A percentile compares a stretch with the other conserved stretches of the same genome.
phyloP scores from a whole-genome alignment of 805 yeast genomes.

The Barnettozyma botsteinii region DNA sequence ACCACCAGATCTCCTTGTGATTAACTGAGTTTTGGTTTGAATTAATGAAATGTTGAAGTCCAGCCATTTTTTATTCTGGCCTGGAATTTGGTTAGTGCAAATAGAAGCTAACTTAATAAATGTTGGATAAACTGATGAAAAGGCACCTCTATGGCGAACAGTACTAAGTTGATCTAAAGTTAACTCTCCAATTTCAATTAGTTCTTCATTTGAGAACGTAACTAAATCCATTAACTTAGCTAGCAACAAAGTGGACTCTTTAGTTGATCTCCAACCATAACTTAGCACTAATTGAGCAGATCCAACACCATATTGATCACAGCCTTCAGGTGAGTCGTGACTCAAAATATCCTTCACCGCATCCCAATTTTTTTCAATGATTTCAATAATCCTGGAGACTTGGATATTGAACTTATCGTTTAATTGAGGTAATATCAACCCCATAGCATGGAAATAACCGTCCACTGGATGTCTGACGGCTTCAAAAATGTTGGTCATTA shows the following conservation, averaged over 20 bases:
- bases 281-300: slow-evolving; percentile 47
- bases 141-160: slow-evolving; percentile 88
- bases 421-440: slow-evolving; percentile 34
- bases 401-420: slow-evolving; percentile 6
- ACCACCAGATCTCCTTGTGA: slow-evolving; percentile 91
- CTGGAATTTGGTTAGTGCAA: slow-evolving; percentile 38
- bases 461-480: slow-evolving; percentile 55
- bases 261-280: slow-evolving; percentile 78
- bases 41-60: slow-evolving; percentile 46
- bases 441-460: slow-evolving; percentile 62
- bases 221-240: slow-evolving; percentile 34
- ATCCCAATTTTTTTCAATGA: slow-evolving; percentile 29
- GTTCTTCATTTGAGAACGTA: slow-evolving; percentile 20
- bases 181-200: slow-evolving; percentile 41
- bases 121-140: slow-evolving; percentile 81
- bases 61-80: slow-evolving; percentile 54
- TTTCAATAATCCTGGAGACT: slow-evolving; percentile 9
- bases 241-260: slow-evolving; percentile 62
- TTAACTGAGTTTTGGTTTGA: slow-evolving; percentile 54
- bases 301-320: slow-evolving; percentile 37
- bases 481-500: slow-evolving; percentile 30
- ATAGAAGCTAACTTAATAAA: slow-evolving; percentile 59
- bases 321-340: slow-evolving; percentile 69
- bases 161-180: slow-evolving; percentile 62
- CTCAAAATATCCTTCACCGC: slow-evolving; percentile 41